Evolutionary conservation across 164 flowering plant species (phyloP), one percentile per base, ranked within the genome.

Genomic region (Litsea cubeba): DNA sequence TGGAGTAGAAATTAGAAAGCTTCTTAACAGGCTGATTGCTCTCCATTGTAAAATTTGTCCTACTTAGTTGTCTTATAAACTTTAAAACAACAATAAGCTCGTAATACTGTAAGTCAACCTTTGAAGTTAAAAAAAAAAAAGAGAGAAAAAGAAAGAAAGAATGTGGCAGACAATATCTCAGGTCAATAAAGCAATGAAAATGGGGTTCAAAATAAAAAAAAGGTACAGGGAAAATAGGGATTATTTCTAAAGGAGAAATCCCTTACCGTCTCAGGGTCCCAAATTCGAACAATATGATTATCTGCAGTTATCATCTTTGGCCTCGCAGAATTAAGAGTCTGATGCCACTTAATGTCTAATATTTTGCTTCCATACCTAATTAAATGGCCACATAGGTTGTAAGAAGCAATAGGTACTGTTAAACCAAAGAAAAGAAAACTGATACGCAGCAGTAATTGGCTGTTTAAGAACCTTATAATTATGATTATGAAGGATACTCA

Each of bases 311-410:
- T 89, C 73, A 95, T 67, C 84, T 89, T 91, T 69, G 92, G 83
- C 40, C 76, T 71, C 58, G 85, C 86, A 70, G 89, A 87, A 74
- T 95, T 91, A 18, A 88, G 84, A 73, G 94, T 88, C 22, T 78
- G 89, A 77, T 95, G 98, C 99, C 99, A 95, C 83, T 95, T 95
- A 70, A 95, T 95, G 76, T 89, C 90, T 82, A 91, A 73, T 74
- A 95, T 93, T 18, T 92, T 86, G 83, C 90, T 85, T 18, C 90
- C 99, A 84, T 90, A 90, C 98, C 99, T 95, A 75, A 17, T 71
- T 50, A 76, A 66, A 74, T n/a, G 69, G 73, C 20, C 50, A 71
- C 46, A 73, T 12, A 14, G 35, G n/a, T 78, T 26, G 57, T 62
- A 73, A 65, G 58, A 54, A 50, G 64, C 20, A 73, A 51, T 15